These are phyloP conservation scores for Immersiporthe knoxdaviesiana DNA, from an alignment of 2,329 filamentous ascomycete species.

Conservation along the genomic window DNA sequence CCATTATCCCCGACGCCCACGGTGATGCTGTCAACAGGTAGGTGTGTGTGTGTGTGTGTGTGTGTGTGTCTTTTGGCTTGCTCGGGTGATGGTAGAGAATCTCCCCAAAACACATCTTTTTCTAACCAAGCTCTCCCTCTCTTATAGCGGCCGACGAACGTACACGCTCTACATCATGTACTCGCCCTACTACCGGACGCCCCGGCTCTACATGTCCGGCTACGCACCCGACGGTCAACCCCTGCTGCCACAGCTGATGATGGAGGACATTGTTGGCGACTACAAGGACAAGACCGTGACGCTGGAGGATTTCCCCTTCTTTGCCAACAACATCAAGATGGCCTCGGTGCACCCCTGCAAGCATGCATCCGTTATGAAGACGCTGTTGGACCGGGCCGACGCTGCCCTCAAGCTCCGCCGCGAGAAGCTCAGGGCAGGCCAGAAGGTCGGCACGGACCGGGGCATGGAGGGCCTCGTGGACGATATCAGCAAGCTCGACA, in stretches of 20 bases:
- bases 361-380: slow-evolving; percentile 98
- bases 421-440: slow-evolving; percentile 72
- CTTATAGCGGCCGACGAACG: slow-evolving; percentile 75
- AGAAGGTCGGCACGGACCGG: slow-evolving; percentile 51
- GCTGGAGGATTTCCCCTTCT: slow-evolving; percentile 95
- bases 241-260: slow-evolving; percentile 42
- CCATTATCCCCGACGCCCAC: slow-evolving; percentile 82
- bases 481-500: slow-evolving; percentile 70
- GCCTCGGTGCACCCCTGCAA: slow-evolving; percentile 96
- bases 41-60: too few species aligned
- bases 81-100: slow-evolving; percentile 1
- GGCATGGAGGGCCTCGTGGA: slow-evolving; percentile 88
- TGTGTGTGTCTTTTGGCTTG: neutral
- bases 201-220: slow-evolving; percentile 91
- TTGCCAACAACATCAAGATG: slow-evolving; percentile 90
- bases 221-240: slow-evolving; percentile 75
- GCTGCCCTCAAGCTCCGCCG: slow-evolving; percentile 86
- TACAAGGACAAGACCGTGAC: slow-evolving; percentile 82
- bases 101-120: too few species aligned
- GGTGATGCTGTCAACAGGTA: slow-evolving; percentile 52
- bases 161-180: slow-evolving; percentile 99
- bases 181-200: slow-evolving; percentile 93
- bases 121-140: slow-evolving; percentile 28
- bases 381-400: slow-evolving; percentile 91
- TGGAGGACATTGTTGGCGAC: slow-evolving; percentile 46